Evolutionary conservation across 2,329 filamentous ascomycete genomes (phyloP).

Genomic region (Alternaria gaisen): DNA sequence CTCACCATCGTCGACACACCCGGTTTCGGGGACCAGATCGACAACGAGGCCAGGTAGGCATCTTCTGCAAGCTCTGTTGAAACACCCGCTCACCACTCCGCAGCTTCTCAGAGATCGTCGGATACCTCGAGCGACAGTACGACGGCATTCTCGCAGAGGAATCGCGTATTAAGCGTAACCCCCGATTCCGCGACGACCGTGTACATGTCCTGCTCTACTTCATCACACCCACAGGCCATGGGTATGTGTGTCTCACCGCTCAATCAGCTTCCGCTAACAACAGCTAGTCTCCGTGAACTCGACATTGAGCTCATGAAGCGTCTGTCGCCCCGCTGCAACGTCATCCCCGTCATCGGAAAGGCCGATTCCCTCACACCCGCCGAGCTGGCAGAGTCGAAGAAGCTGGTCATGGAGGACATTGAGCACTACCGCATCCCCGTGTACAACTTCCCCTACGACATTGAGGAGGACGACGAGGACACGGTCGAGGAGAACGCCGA

Average conservation of each 20-base stretch:
- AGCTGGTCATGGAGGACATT: conserved; percentile 99
- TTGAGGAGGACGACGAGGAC: conserved; percentile 99
- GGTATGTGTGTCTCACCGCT: conserved; percentile 62
- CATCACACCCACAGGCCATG: conserved; percentile 97
- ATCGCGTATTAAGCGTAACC: conserved; percentile 99
- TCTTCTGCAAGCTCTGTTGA: background rate
- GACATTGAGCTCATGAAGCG: conserved; percentile 99
- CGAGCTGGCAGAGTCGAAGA: conserved; percentile 98
- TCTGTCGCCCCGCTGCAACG: conserved; percentile 95
- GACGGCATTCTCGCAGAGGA: conserved; percentile 99
- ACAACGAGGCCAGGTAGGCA: conserved; percentile 93
- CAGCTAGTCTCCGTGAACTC: conserved; percentile 85
- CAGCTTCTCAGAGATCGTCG: conserved; percentile 97
- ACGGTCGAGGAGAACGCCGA: conserved; percentile 99
- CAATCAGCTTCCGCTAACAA: conserved; percentile 25
- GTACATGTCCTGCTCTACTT: conserved; percentile 99
- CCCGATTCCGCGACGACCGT: conserved; percentile 98
- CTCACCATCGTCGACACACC: conserved; percentile 98
- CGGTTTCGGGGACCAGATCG: conserved; percentile 97
- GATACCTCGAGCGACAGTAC: conserved; percentile 98
- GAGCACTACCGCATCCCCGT: conserved; percentile 99
- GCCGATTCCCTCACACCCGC: conserved; percentile 96
- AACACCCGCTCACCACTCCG: conserved; percentile 25
- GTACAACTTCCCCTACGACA: conserved; percentile 99
- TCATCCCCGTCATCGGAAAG: conserved; percentile 98